A percentile compares a stretch with the other conserved stretches of the same genome.
phyloP scores from a whole-genome alignment of 1,139 yeast genomes.

The Scheffersomyces quercinus region DNA sequence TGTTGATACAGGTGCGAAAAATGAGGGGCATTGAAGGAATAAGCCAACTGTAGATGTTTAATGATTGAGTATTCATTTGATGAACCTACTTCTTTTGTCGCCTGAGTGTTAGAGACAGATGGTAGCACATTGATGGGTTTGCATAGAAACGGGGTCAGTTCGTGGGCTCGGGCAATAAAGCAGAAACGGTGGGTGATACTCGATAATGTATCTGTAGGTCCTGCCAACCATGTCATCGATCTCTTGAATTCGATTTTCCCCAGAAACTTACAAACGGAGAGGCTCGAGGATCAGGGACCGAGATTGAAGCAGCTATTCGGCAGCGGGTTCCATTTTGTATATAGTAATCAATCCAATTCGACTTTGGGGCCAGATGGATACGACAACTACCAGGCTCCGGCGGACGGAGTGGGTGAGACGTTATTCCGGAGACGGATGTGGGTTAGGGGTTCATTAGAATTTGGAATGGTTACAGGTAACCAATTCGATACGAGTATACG shows the following conservation, averaged over 20 bases:
- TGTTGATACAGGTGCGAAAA: no score
- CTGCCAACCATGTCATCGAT: slow-evolving; percentile 14
- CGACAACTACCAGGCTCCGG: slow-evolving; percentile 78
- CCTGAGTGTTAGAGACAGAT: no score
- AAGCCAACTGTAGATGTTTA: no score
- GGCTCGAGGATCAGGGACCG: not conserved
- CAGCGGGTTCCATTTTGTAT: slow-evolving; percentile 67
- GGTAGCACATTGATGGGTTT: no score
- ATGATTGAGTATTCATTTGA: no score
- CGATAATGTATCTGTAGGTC: slow-evolving; percentile 21
- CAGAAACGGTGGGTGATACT: slow-evolving; percentile 15
- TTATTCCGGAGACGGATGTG: slow-evolving; percentile 70
- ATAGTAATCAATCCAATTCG: slow-evolving; percentile 52
- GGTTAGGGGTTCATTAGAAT: slow-evolving; percentile 67
- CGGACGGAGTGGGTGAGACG: slow-evolving; percentile 16
- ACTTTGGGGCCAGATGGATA: slow-evolving; percentile 73
- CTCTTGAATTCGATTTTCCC: slow-evolving; percentile 19
- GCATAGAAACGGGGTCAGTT: slow-evolving; percentile 1
- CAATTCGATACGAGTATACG: slow-evolving; percentile 28
- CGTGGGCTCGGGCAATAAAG: slow-evolving; percentile 20
- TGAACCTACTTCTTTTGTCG: no score
- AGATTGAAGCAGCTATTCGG: slow-evolving; percentile 23
- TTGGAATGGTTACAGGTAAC: slow-evolving; percentile 13
- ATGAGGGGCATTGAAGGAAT: no score
- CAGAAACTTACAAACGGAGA: not conserved